phyloP scores from a whole-genome alignment of 176 grass and related monocot species.

The Zea luxurians region DNA sequence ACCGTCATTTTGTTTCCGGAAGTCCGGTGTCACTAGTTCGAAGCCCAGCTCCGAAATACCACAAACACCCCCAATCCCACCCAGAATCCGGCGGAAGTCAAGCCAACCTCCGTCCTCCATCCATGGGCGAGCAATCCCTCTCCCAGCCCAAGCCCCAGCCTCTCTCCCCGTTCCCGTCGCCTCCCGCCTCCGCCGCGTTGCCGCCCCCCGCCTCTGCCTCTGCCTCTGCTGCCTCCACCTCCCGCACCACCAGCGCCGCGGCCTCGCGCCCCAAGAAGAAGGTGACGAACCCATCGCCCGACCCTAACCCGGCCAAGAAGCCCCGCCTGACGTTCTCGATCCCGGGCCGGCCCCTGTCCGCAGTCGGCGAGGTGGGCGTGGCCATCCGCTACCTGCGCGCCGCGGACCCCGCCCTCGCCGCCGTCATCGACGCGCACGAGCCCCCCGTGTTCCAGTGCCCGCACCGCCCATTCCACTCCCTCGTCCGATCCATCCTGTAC shows the following conservation, averaged over 20 bases:
- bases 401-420: slow-evolving; percentile 49
- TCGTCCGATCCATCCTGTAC: slow-evolving; percentile 88
- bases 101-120: slow-evolving; percentile 6
- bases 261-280: slow-evolving; percentile 37
- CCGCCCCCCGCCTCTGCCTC: not conserved
- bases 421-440: slow-evolving; percentile 79
- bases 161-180: slow-evolving; percentile 29
- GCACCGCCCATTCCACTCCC: slow-evolving; percentile 86
- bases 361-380: slow-evolving; percentile 55
- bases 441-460: slow-evolving; percentile 79
- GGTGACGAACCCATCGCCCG: not conserved
- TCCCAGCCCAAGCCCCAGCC: slow-evolving; percentile 35
- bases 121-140: slow-evolving; percentile 52
- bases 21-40: not conserved
- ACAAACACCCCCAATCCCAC: slow-evolving; percentile 30
- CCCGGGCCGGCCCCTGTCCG: slow-evolving; percentile 62
- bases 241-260: not conserved
- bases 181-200: slow-evolving; percentile 17
- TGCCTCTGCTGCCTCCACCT: slow-evolving; percentile 13
- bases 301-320: slow-evolving; percentile 37
- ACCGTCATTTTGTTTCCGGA: no score
- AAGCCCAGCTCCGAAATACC: slow-evolving; percentile 12
- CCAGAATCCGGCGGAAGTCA: slow-evolving; percentile 9
- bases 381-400: slow-evolving; percentile 70
- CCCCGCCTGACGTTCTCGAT: slow-evolving; percentile 34